Conservation (phyloP, 192 early-diverging fungal genomes). For the Phlyctochytrium arcticum region DNA sequence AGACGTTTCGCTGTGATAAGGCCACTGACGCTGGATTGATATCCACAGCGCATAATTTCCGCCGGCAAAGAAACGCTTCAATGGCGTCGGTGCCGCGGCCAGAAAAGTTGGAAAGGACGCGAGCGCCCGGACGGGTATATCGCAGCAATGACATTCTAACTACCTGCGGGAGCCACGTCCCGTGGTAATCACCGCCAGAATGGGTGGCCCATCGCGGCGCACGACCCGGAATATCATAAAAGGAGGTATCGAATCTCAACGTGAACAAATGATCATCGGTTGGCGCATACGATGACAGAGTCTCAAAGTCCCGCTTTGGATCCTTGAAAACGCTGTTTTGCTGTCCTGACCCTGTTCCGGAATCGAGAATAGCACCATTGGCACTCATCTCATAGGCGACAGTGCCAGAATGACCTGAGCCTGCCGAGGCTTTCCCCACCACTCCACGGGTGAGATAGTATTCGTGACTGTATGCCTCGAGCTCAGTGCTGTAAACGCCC, state of each 20-base stretch:
- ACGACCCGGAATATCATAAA: conserved; percentile 86
- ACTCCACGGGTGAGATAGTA: conserved; percentile 62
- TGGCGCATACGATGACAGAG: conserved; percentile 61
- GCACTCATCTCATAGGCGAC: conserved; percentile 20
- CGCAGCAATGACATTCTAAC: conserved; percentile 72
- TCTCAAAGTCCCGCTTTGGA: conserved; percentile 9
- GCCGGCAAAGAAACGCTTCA: conserved; percentile 74
- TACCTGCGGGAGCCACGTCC: conserved; percentile 88
- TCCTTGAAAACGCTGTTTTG: conserved; percentile 41
- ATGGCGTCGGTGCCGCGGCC: conserved; percentile 94
- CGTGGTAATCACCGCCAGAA: conserved; percentile 75
- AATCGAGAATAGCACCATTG: conserved; percentile 27
- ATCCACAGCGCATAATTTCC: conserved; percentile 78
- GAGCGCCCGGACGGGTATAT: conserved; percentile 72
- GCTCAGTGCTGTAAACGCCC: conserved; percentile 45
- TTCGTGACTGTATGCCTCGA: conserved; percentile 65
- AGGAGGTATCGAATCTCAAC: conserved; percentile 71
- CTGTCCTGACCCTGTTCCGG: no score
- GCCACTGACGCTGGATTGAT: conserved; percentile 84
- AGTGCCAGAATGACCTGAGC: no score
- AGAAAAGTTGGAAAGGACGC: conserved; percentile 84
- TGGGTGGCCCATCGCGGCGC: conserved; percentile 69
- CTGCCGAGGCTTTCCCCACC: conserved; percentile 37
- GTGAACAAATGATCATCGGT: conserved; percentile 68
- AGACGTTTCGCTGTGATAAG: conserved; percentile 80